Evolutionary conservation across 2,329 filamentous ascomycete species (phyloP), one percentile per base, ranked within the genome.

Genomic region (Paecilomyces fulvus): DNA sequence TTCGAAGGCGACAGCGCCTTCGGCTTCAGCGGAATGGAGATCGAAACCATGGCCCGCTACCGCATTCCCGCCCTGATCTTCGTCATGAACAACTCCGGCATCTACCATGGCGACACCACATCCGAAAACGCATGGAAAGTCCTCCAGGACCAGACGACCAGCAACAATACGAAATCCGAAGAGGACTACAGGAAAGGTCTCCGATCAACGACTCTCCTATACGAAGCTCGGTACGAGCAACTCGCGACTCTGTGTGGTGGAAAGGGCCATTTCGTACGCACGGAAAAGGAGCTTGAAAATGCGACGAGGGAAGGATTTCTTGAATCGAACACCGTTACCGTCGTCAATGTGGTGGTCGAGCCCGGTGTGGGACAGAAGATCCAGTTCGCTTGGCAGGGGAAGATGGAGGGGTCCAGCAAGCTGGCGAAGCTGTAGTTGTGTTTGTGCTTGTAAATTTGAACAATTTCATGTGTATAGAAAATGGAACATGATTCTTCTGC

Each of bases 281-380:
- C 75, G 12, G 74, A 79, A n/a, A 72, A 78, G 50, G 80, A 83
- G 62, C 65, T 84, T 57, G 72, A 71, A 57, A 68, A 63, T 54
- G 80, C 80, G n/a, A 79, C 79, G 7, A 67, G 75, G 56, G 73
- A 76, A 55, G 81, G 80, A 0, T 83, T 78, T 60, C 65, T 71
- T 57, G 73, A 75, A 9, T 73, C 62, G 12, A 66, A 67, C 30
- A 75, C 73, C 11, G 78, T 80, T 0, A 78, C 77, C 1, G 70
- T 83, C 8, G 73, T 83, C 1, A 83, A 83, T 71, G 73, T 83
- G 2, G 74, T 83, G 49, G 78, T 83, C 58, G 79, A 82, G 62
- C 75, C 78, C 30, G 78, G 78, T 0, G 71, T 74, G 56, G 74
- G 73, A 52, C 74, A 76, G 65, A 63, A 64, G 49, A 70, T 72